phyloP scores from a whole-genome alignment of 2,329 filamentous ascomycete species.

The Alternaria tenuissima region DNA sequence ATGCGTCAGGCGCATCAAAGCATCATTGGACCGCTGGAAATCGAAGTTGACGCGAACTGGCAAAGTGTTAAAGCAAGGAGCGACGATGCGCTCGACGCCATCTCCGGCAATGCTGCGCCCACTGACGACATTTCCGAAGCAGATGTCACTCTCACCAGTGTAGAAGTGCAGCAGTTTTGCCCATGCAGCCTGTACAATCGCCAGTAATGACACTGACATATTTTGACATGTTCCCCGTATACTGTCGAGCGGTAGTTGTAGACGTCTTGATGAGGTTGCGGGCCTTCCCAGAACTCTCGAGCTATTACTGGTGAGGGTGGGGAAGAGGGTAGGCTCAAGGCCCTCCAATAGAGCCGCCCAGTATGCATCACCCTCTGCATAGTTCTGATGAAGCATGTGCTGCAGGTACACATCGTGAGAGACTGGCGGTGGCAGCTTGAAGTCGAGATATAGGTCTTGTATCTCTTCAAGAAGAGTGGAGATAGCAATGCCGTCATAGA shows the following conservation, averaged over 20 bases:
- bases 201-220: conserved; percentile 61
- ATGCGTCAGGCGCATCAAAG: conserved; percentile 69
- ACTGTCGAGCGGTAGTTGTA: conserved; percentile 33
- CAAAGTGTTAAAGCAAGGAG: conserved; percentile 91
- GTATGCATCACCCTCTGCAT: conserved; percentile 65
- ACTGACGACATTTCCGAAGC: conserved; percentile 87
- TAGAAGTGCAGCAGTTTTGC: conserved; percentile 67
- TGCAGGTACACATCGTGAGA: conserved; percentile 71
- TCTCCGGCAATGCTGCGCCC: conserved; percentile 74
- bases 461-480: conserved; percentile 73
- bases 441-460: conserved; percentile 63
- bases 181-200: conserved; percentile 78
- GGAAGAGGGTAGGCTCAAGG: conserved; percentile 58
- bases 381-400: conserved; percentile 62
- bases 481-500: conserved; percentile 87
- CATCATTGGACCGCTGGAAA: conserved; percentile 58
- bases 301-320: conserved; percentile 39
- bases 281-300: not conserved
- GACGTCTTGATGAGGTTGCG: conserved; percentile 36
- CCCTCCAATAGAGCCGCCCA: conserved; percentile 68
- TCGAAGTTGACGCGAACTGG: conserved; percentile 70
- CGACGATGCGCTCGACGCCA: conserved; percentile 75
- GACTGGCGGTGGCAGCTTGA: conserved; percentile 58
- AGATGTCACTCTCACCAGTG: conserved; percentile 70
- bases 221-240: conserved; percentile 33